phyloP scores from a whole-genome alignment of 768 basidiomycete genomes.

The Rhizopogon rudus region DNA sequence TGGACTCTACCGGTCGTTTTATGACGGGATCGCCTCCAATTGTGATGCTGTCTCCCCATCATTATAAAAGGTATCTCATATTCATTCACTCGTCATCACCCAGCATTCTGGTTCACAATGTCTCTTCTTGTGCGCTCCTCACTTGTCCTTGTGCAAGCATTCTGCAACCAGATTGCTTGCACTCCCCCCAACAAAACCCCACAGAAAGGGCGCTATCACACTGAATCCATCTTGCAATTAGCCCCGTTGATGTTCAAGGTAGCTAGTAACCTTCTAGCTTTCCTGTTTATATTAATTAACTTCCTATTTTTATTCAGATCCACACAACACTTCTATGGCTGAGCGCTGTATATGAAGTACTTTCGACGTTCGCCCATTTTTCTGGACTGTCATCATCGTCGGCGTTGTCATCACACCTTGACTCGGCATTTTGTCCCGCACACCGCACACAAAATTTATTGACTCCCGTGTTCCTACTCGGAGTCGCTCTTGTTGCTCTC shows the following conservation, averaged over 20 bases:
- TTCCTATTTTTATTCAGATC: slow-evolving; percentile 26
- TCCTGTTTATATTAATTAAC: neutral
- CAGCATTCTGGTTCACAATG: slow-evolving; percentile 28
- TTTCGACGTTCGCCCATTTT: slow-evolving; percentile 33
- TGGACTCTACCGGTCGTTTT: neutral
- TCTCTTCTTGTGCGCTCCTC: slow-evolving; percentile 37
- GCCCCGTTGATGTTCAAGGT: slow-evolving; percentile 56
- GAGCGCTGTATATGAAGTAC: slow-evolving; percentile 45
- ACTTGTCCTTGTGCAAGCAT: slow-evolving; percentile 45
- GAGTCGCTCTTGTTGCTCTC: slow-evolving; percentile 36
- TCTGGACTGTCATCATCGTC: slow-evolving; percentile 27
- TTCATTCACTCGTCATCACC: neutral
- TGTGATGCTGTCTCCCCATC: neutral
- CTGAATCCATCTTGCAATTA: slow-evolving; percentile 47
- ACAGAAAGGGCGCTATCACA: slow-evolving; percentile 46
- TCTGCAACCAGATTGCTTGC: slow-evolving; percentile 46
- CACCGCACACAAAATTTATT: slow-evolving; percentile 24
- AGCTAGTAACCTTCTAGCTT: neutral
- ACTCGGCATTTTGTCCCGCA: slow-evolving; percentile 27
- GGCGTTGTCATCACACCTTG: slow-evolving; percentile 27
- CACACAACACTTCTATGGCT: slow-evolving; percentile 47
- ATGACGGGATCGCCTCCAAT: neutral
- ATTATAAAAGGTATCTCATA: slow-evolving; percentile 13
- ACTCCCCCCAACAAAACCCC: slow-evolving; percentile 55
- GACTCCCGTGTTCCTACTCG: slow-evolving; percentile 42